Conservation (phyloP, 257 asterid species). For the Scutellaria barbata region DNA sequence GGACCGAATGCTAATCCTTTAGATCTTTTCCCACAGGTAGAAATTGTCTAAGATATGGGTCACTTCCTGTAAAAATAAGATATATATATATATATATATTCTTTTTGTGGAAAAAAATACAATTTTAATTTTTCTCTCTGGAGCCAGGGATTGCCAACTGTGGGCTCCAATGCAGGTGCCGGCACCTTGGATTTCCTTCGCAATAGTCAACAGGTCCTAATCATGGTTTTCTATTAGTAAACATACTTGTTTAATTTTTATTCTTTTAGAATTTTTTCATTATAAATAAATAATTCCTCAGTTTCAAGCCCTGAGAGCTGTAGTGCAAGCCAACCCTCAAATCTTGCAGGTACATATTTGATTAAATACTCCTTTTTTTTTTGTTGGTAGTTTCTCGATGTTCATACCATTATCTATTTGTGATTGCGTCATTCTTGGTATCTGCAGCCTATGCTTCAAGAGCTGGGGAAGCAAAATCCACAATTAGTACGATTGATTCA, state of each 20-base stretch:
- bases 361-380: background rate
- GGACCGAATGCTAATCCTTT: constrained; percentile 92
- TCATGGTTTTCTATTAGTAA: background rate
- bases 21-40: constrained; percentile 87
- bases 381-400: no score
- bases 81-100: no score
- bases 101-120: no score
- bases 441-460: constrained; percentile 94
- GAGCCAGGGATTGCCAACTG: constrained; percentile 74
- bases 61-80: no score
- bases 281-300: constrained; percentile 26
- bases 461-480: constrained; percentile 93
- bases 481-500: constrained; percentile 79
- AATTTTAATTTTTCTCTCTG: background rate
- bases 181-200: constrained; percentile 87
- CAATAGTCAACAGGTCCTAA: constrained; percentile 80
- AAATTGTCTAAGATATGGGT: no score
- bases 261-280: constrained; percentile 12
- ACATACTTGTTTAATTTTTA: constrained; percentile 19
- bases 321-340: constrained; percentile 94
- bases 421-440: constrained; percentile 25
- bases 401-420: no score
- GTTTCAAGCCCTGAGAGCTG: constrained; percentile 74
- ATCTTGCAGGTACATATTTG: constrained; percentile 70
- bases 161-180: constrained; percentile 69